Base-by-base conservation (phyloP, 2,329 filamentous ascomycete genomes). In the Calcarisporium arbuscula region DNA sequence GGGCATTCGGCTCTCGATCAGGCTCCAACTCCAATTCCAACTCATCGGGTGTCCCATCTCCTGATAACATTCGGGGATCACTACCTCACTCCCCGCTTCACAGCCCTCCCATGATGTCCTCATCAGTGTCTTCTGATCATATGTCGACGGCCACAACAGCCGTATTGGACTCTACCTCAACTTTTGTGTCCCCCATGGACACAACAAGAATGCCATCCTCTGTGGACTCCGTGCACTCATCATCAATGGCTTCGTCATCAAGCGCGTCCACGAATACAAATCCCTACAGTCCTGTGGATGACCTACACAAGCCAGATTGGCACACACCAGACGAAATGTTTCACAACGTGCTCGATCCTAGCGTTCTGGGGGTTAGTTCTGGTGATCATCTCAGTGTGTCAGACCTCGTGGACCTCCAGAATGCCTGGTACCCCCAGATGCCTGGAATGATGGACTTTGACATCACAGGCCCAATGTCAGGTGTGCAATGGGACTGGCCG, bases 401-500 rank as follows among this genome's bases (percentile, higher is more conserved):
- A 14, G 49, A 46, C 27, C 36, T 49, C 20, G 38, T 46, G 10
- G 42, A 47, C 14, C 34, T 54, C 33, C 51, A 50, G 22, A 47
- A 43, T 26, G 31, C 46, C 22, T 57, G 54, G 54, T 50, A 44
- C 15, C 35, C 51, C 36, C 53, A 54, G 36, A 44, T 52, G 36
- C 44, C 47, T n/a, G 38, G 43, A 2, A 41, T 52, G 36, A 47
- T 53, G 47, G 52, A 54, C 36, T 49, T 55, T 28, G 54, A 56
- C 38, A 44, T 54, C 25, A 22, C 43, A 0, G 45, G 39, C 1
- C 37, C 46, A 28, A 42, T 46, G 39, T 42, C 51, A 9, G 36
- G 41, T 18, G 39, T 33, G 6, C 52, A 53, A 19, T 57, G 52
- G 52, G 41, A 47, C 32, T 56, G 53, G 54, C 39, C 48, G 3